These are phyloP conservation scores for Plantago coronopus DNA, from an alignment of 305 asterid genomes.

Conservation along the genomic window DNA sequence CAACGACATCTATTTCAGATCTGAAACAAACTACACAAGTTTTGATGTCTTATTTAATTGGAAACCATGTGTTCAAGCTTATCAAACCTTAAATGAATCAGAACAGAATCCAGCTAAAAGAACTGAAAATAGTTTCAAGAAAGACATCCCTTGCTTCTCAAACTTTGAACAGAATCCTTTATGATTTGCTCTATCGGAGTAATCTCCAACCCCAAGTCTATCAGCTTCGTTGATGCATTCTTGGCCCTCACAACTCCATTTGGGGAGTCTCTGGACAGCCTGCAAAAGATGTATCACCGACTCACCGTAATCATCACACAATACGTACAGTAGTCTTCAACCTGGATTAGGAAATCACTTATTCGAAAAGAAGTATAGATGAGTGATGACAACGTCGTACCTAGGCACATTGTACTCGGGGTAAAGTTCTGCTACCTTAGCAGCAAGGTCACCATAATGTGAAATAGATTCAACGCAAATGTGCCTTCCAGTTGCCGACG, in stretches of 20 bases:
- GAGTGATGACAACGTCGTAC: constrained; percentile 30
- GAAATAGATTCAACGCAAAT: constrained; percentile 69
- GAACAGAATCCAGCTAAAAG: neutral
- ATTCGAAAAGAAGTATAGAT: too few species aligned
- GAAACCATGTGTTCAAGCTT: too few species aligned
- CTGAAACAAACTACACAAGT: too few species aligned
- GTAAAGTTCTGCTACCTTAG: constrained; percentile 77
- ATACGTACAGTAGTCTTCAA: too few species aligned
- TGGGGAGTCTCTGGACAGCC: constrained; percentile 70
- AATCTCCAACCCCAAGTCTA: constrained; percentile 65
- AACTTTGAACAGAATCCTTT: constrained; percentile 66
- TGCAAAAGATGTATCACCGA: constrained; percentile 24
- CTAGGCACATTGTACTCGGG: constrained; percentile 73
- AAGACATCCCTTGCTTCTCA: constrained; percentile 61
- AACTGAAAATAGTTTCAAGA: constrained; percentile 25
- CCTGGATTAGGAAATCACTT: too few species aligned
- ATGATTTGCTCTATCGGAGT: constrained; percentile 72
- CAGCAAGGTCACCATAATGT: constrained; percentile 81
- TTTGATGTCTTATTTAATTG: too few species aligned
- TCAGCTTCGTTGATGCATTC: constrained; percentile 63
- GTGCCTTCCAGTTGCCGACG: constrained; percentile 72
- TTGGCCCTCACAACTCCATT: constrained; percentile 71
- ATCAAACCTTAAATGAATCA: too few species aligned
- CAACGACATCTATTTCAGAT: too few species aligned
- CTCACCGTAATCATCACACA: neutral